These are phyloP conservation scores for Blastomyces parvus DNA, from an alignment of 2,329 filamentous ascomycete genomes.

Conservation along the genomic window DNA sequence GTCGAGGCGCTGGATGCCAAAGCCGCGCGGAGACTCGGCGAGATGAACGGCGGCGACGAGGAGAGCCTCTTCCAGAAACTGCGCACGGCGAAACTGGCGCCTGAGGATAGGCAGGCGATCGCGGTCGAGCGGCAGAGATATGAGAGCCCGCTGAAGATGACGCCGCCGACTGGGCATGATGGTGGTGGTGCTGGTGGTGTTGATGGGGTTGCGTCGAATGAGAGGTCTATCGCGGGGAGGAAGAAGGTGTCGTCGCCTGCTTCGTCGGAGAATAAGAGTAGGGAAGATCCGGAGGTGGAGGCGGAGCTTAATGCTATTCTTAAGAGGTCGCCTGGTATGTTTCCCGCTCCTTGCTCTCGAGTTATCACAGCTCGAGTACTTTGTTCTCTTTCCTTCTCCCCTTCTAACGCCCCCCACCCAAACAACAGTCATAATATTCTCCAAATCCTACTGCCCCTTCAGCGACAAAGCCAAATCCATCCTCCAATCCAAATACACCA, in stretches of 20 bases:
- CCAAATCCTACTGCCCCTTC: slow-evolving; percentile 83
- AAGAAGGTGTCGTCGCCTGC: slow-evolving; percentile 39
- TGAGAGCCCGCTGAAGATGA: slow-evolving; percentile 31
- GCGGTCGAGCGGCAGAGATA: slow-evolving; percentile 51
- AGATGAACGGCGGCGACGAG: slow-evolving; percentile 41
- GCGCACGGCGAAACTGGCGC: slow-evolving; percentile 58
- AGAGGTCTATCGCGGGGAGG: slow-evolving; percentile 45
- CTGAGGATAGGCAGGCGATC: slow-evolving; percentile 56
- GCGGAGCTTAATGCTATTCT: slow-evolving; percentile 66
- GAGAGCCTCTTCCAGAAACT: slow-evolving; percentile 57
- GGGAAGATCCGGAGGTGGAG: slow-evolving; percentile 44
- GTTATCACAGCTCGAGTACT: not conserved
- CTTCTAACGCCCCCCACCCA: not conserved
- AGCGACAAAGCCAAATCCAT: slow-evolving; percentile 78
- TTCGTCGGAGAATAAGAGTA: slow-evolving; percentile 20
- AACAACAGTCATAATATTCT: slow-evolving; percentile 77
- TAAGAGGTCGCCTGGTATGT: slow-evolving; percentile 71
- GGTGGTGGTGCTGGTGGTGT: slow-evolving; percentile 31
- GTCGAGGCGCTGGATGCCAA: slow-evolving; percentile 45
- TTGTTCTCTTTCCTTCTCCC: slow-evolving; percentile 10
- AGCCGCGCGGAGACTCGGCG: slow-evolving; percentile 32
- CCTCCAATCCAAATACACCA: slow-evolving; percentile 72
- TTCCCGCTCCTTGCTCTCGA: not conserved
- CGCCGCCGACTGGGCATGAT: slow-evolving; percentile 33
- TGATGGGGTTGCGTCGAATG: slow-evolving; percentile 20